phyloP scores from a whole-genome alignment of 139 green algal genomes.

The Picochlorum sp. region DNA sequence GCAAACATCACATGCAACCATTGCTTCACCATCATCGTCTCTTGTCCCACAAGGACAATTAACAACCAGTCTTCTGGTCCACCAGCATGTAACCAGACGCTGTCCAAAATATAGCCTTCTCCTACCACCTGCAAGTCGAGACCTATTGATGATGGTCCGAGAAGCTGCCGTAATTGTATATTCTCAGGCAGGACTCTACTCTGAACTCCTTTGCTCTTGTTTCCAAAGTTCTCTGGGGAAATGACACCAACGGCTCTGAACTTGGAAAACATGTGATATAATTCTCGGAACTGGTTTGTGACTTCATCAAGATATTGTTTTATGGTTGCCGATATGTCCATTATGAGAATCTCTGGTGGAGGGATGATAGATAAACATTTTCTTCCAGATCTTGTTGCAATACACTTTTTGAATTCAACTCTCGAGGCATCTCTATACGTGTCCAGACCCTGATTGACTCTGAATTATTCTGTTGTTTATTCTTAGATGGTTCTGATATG shows the following conservation, averaged over 20 bases:
- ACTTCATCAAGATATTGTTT: constrained; percentile 36
- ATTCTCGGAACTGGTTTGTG: constrained; percentile 33
- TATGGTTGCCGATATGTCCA: constrained; percentile 29
- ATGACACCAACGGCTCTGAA: too few species aligned
- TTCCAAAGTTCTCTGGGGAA: too few species aligned
- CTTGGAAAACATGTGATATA: constrained; percentile 59
- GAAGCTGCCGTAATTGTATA: not conserved
- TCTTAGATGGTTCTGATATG: not conserved
- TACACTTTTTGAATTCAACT: too few species aligned
- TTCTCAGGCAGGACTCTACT: not conserved
- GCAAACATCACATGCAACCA: constrained; percentile 89
- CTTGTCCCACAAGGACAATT: constrained; percentile 60
- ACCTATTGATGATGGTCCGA: not conserved
- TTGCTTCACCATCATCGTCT: constrained; percentile 94
- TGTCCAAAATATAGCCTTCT: constrained; percentile 20
- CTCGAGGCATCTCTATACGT: too few species aligned
- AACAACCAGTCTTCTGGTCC: constrained; percentile 83
- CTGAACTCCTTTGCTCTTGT: not conserved
- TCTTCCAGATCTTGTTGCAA: too few species aligned
- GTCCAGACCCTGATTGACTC: too few species aligned
- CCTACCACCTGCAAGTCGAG: constrained; percentile 8
- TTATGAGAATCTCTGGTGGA: constrained; percentile 42
- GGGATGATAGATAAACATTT: constrained; percentile 9
- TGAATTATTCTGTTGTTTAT: not conserved
- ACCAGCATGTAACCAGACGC: constrained; percentile 48